Conservation (phyloP, 2,329 filamentous ascomycete species). For the Dryadomyces quercivorus region DNA sequence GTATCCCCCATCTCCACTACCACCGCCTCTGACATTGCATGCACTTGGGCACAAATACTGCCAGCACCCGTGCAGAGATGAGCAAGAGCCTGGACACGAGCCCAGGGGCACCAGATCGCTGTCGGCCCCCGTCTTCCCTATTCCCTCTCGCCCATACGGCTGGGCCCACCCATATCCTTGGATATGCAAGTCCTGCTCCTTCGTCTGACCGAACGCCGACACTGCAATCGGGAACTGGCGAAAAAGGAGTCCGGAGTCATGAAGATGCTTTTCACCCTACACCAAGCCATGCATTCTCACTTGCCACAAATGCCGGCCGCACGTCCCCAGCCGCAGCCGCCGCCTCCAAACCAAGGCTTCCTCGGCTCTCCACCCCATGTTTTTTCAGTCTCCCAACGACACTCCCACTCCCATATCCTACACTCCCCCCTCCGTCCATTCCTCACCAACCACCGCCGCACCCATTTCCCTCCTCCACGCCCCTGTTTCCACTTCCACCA, state of each 20-base stretch:
- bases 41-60: neutral
- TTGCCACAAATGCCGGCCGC: neutral
- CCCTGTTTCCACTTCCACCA: neutral
- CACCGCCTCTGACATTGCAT: neutral
- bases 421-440: conserved; percentile 6
- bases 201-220: neutral
- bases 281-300: neutral
- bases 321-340: neutral
- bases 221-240: neutral
- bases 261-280: neutral
- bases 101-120: conserved; percentile 2
- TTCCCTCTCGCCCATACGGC: neutral
- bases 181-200: neutral
- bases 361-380: neutral
- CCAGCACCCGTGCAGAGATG: neutral
- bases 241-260: neutral
- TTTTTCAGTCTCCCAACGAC: neutral
- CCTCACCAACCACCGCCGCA: too few species aligned
- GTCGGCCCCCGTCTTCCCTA: neutral
- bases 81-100: neutral
- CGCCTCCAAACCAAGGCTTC: neutral
- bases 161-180: neutral
- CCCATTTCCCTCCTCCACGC: conserved; percentile 9
- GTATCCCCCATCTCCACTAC: too few species aligned
- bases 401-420: neutral